These are phyloP conservation scores for Diaporthe sp. DNA, from an alignment of 2,329 filamentous ascomycete species.

Conservation along the genomic window DNA sequence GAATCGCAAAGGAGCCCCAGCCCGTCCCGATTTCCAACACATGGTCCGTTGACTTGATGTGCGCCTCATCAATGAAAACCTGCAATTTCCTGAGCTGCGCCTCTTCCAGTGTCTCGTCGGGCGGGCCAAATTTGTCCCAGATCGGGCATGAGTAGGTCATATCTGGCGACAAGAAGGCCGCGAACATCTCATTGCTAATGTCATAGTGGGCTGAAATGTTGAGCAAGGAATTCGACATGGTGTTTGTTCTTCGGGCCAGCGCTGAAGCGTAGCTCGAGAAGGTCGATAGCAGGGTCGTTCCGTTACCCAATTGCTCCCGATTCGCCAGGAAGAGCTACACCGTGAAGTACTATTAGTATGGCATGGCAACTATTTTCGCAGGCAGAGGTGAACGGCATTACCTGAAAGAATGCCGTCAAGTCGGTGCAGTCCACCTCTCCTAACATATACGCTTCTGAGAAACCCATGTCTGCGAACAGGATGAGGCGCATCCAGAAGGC, in stretches of 20 bases:
- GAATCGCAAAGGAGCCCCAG: slow-evolving; percentile 81
- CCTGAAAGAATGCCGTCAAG: slow-evolving; percentile 76
- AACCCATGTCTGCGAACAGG: slow-evolving; percentile 81
- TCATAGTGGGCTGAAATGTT: slow-evolving; percentile 82
- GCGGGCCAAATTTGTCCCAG: slow-evolving; percentile 62
- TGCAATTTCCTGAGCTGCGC: slow-evolving; percentile 77
- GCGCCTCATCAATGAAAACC: slow-evolving; percentile 74
- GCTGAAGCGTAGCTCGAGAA: slow-evolving; percentile 69
- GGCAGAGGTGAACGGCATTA: slow-evolving; percentile 46
- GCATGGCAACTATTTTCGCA: background rate
- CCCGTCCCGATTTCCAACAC: slow-evolving; percentile 82
- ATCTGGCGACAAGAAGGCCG: slow-evolving; percentile 78
- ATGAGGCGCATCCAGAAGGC: slow-evolving; percentile 78
- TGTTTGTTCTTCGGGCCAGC: slow-evolving; percentile 69
- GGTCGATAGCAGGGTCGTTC: slow-evolving; percentile 71
- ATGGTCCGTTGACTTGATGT: slow-evolving; percentile 74
- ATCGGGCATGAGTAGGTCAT: slow-evolving; percentile 83
- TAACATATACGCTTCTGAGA: slow-evolving; percentile 80
- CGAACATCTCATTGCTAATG: slow-evolving; percentile 82
- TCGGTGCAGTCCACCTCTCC: slow-evolving; percentile 77
- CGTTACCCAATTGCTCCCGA: slow-evolving; percentile 73
- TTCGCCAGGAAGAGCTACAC: slow-evolving; percentile 77
- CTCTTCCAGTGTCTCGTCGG: slow-evolving; percentile 70
- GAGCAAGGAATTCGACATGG: slow-evolving; percentile 68
- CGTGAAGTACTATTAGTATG: slow-evolving; percentile 13